Evolutionary conservation across 768 basidiomycete species (phyloP).

Genomic region (Inosperma sp.): DNA sequence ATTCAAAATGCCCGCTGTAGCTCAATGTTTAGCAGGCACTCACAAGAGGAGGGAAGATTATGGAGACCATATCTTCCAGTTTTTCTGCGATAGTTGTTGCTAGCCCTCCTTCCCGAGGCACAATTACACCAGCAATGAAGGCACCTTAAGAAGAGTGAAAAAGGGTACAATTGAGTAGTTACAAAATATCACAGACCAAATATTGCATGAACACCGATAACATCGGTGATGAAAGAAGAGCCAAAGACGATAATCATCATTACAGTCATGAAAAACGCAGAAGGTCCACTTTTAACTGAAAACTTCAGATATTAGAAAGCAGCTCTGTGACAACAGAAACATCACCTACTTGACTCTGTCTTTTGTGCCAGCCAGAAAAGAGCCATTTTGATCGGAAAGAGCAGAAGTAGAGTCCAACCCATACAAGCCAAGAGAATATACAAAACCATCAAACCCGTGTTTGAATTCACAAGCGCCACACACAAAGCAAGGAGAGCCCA

Average conservation of each 20-base stretch:
- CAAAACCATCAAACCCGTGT: constrained; percentile 74
- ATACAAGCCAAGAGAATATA: constrained; percentile 88
- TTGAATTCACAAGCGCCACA: constrained; percentile 90
- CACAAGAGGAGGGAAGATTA: constrained; percentile 85
- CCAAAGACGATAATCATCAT: too few relatives aligned
- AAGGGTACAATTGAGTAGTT: not conserved
- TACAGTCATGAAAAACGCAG: constrained; percentile 83
- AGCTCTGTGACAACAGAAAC: not conserved
- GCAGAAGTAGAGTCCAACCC: constrained; percentile 61
- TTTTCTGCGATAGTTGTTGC: constrained; percentile 84
- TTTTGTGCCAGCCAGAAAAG: constrained; percentile 68
- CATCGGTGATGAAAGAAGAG: constrained; percentile 91
- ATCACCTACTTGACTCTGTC: constrained; percentile 60
- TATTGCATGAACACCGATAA: constrained; percentile 88
- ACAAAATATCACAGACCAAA: constrained; percentile 50
- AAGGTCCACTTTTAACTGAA: constrained; percentile 75
- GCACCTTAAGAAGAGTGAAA: constrained; percentile 45
- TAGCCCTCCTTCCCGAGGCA: too few relatives aligned
- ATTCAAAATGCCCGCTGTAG: too few relatives aligned
- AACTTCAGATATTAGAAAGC: constrained; percentile 1
- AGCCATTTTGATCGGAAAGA: constrained; percentile 57
- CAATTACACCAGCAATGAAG: constrained; percentile 77
- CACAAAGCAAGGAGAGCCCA: constrained; percentile 88
- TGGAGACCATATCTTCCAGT: constrained; percentile 90
- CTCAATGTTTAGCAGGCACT: constrained; percentile 15